Conservation (phyloP, 768 basidiomycete genomes). For the Kwoniella shandongensis region DNA sequence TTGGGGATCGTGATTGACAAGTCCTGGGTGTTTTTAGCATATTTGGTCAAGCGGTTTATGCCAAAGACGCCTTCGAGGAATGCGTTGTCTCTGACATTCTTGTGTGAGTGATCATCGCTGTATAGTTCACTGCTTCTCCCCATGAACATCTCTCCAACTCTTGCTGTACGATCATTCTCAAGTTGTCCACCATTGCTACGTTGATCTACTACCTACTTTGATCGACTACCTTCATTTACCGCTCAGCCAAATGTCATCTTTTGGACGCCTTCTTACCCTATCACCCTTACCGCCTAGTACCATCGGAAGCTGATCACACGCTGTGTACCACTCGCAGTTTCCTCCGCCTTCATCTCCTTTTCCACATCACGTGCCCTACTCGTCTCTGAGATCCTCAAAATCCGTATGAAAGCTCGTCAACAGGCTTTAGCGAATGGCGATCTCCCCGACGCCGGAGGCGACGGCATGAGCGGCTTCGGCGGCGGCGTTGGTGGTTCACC, state of each 20-base stretch:
- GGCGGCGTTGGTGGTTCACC: slow-evolving; percentile 6
- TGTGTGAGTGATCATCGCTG: no score
- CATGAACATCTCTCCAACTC: no score
- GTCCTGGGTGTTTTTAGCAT: slow-evolving; percentile 8
- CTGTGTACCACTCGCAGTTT: slow-evolving; percentile 12
- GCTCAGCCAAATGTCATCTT: background rate
- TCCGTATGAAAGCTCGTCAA: slow-evolving; percentile 15
- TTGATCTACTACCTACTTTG: no score
- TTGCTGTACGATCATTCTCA: no score
- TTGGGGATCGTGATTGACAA: background rate
- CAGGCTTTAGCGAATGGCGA: slow-evolving; percentile 14
- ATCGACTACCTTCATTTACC: no score
- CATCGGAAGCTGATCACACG: no score
- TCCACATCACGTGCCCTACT: slow-evolving; percentile 19
- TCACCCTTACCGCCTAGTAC: background rate
- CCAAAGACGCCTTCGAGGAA: slow-evolving; percentile 27
- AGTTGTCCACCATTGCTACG: no score
- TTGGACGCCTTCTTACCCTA: background rate
- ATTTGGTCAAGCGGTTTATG: slow-evolving; percentile 16
- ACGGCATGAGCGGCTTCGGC: no score
- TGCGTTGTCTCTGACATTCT: slow-evolving; percentile 22
- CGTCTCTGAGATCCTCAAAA: slow-evolving; percentile 11
- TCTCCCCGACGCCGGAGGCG: background rate
- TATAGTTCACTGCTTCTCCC: no score
- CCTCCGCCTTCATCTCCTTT: slow-evolving; percentile 29